A percentile compares a stretch with the other conserved stretches of the same genome.
Conservation (phyloP, 2,329 filamentous ascomycete species). For the Colletotrichum agaves region DNA sequence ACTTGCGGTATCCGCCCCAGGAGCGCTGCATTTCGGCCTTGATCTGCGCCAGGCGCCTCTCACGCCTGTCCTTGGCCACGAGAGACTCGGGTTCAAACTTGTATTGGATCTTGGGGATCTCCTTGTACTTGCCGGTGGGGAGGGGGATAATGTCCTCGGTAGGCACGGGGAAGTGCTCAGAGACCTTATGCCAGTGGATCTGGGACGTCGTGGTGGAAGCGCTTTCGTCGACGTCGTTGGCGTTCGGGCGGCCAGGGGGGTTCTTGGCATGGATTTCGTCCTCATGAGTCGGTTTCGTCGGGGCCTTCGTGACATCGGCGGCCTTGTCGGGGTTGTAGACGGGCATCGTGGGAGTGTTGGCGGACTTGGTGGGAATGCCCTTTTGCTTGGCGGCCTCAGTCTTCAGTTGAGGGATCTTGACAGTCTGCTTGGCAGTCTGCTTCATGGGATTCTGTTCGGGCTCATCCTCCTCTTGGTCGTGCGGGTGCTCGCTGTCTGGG, state of each 20-base stretch:
- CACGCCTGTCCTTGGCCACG: slow-evolving; percentile 68
- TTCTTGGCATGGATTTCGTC: slow-evolving; percentile 39
- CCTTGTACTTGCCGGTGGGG: slow-evolving; percentile 75
- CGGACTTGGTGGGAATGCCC: slow-evolving; percentile 20
- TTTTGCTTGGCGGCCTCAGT: slow-evolving; percentile 26
- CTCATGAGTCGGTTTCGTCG: slow-evolving; percentile 9
- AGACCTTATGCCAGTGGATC: slow-evolving; percentile 78
- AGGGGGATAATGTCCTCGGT: slow-evolving; percentile 77
- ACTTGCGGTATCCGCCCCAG: slow-evolving; percentile 83
- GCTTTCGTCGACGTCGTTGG: slow-evolving; percentile 40
- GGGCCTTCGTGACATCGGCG: slow-evolving; percentile 25
- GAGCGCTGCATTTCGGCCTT: slow-evolving; percentile 80
- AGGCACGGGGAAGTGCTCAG: slow-evolving; percentile 82
- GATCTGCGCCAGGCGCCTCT: slow-evolving; percentile 73
- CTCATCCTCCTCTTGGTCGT: slow-evolving; percentile 32
- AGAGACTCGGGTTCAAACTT: slow-evolving; percentile 74
- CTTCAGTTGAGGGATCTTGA: slow-evolving; percentile 37
- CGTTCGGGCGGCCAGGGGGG: slow-evolving; percentile 38
- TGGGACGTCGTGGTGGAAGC: slow-evolving; percentile 28
- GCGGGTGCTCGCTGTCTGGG: slow-evolving; percentile 32
- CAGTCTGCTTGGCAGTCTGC: slow-evolving; percentile 33
- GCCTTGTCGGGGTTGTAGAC: slow-evolving; percentile 25
- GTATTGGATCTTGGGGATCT: slow-evolving; percentile 82
- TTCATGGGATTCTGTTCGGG: slow-evolving; percentile 34
- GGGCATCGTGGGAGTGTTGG: slow-evolving; percentile 22